phyloP scores from a whole-genome alignment of 2,329 filamentous ascomycete species.

The Basipetospora chlamydospora region DNA sequence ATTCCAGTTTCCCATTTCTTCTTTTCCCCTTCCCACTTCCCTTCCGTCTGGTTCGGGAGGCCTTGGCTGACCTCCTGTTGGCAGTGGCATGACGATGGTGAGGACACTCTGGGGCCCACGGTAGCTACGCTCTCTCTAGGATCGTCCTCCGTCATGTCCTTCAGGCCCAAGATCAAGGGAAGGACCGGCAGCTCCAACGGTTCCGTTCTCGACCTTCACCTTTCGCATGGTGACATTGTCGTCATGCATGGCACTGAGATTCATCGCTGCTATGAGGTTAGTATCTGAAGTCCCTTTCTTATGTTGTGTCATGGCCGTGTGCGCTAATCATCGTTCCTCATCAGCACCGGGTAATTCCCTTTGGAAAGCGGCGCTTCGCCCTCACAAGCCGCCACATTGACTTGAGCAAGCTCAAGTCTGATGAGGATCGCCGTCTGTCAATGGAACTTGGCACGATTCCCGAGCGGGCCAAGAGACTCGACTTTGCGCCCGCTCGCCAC shows the following conservation, averaged over 20 bases:
- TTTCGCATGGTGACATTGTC: slow-evolving; percentile 50
- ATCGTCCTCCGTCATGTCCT: slow-evolving; percentile 39
- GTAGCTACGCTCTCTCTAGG: slow-evolving; percentile 49
- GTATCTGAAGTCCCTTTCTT: background rate
- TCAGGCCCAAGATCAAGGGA: slow-evolving; percentile 34
- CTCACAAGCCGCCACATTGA: slow-evolving; percentile 40
- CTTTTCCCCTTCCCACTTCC: no score
- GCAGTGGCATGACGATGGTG: slow-evolving; percentile 53
- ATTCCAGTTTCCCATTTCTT: no score
- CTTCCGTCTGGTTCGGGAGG: no score
- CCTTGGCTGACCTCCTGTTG: no score
- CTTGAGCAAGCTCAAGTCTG: slow-evolving; percentile 21
- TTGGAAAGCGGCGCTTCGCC: slow-evolving; percentile 38
- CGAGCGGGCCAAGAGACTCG: slow-evolving; percentile 5
- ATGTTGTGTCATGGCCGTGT: background rate
- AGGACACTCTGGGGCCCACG: slow-evolving; percentile 44
- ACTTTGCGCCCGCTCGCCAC: no score
- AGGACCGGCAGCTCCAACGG: slow-evolving; percentile 5
- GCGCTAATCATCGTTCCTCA: background rate
- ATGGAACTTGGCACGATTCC: slow-evolving; percentile 20
- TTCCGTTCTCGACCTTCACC: slow-evolving; percentile 20
- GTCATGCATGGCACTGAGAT: slow-evolving; percentile 47
- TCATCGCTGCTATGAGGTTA: slow-evolving; percentile 42
- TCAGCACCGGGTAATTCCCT: slow-evolving; percentile 36
- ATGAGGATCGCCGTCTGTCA: slow-evolving; percentile 14